Base-by-base conservation (phyloP, 202 grass and related monocot genomes). In the Hordeum pubiflorum region DNA sequence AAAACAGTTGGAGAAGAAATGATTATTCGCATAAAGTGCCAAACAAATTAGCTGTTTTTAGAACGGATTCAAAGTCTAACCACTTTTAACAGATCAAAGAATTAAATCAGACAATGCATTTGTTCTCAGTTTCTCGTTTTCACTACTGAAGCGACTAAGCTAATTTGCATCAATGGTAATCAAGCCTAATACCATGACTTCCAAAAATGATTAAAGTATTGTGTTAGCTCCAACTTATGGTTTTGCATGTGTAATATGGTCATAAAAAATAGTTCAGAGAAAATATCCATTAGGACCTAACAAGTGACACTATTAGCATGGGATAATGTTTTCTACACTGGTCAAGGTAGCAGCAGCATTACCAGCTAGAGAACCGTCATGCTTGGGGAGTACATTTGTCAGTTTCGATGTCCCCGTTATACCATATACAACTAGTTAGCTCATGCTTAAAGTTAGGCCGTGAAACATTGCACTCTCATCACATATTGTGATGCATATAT, bases 161-260 rank as follows among this genome's bases (percentile, higher is more conserved):
- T 69, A 77, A 77, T 46, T 77, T 67, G 43, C 33, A 84, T 46
- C 26, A 77, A 48, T 58, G 55, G 36, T 33, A 78, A 37, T 78
- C 7, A 84, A 70, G 38, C 26, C 33, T 36, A 57, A 55, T 74
- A 79, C 65, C 41, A 23, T 22, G 17, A 65, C 44, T 79, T 85
- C 24, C 32, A 31, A 24, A 38, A 58, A 58, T 4, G 5, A 44
- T 55, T 9, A 22, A 79, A 68, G 18, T 40, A 29, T 60, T 59
- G 39, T 43, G 18, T 81, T 69, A 38, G 50, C 26, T 43, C 52
- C 67, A 79, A 79, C 44, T 22, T 44, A 44, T 65, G 24, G 76
- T 85, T 85, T 63, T 34, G 43, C 26, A 15, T 56, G 46, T 62
- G 38, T 50, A 62, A 43, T 36, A 77, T 62, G 20, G 52, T 65